Percentiles rank a stretch among this genome's conserved stretches.
Evolutionary conservation across 1,284 basidiomycete genomes (phyloP).

Genomic region (Irpex sp.): DNA sequence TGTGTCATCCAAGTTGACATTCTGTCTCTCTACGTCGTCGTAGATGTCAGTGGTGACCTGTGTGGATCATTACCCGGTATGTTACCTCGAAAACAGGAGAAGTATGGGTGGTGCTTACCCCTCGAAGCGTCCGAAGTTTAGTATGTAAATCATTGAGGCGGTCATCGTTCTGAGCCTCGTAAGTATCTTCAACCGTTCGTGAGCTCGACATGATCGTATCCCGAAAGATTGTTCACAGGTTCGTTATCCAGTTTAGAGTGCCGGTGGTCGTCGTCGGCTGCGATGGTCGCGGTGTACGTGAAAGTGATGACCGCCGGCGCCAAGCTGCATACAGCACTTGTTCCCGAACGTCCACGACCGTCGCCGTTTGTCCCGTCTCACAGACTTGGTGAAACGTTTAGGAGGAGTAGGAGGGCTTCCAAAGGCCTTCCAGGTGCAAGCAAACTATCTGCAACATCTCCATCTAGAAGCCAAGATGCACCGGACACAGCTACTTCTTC

Average conservation of each 20-base stretch:
- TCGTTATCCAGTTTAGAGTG: no score
- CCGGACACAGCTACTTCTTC: background rate
- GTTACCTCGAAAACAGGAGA: background rate
- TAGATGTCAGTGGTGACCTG: constrained; percentile 81
- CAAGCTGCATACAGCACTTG: background rate
- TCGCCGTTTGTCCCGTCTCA: background rate
- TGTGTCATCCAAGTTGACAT: constrained; percentile 68
- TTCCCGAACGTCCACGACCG: background rate
- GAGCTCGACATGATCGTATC: constrained; percentile 9
- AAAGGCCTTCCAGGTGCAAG: background rate
- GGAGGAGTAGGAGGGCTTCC: background rate
- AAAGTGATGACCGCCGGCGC: background rate
- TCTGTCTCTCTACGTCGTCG: constrained; percentile 79
- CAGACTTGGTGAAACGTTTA: background rate
- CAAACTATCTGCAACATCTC: background rate
- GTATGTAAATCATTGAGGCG: constrained; percentile 77
- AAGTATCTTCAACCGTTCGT: constrained; percentile 53
- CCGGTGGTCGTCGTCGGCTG: no score
- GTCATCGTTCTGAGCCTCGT: constrained; percentile 79
- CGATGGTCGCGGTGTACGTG: no score
- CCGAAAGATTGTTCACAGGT: no score
- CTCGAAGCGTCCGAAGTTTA: constrained; percentile 73
- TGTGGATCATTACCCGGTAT: background rate
- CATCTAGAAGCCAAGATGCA: background rate
- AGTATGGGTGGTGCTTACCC: constrained; percentile 41